Conservation (phyloP, 176 grass and related monocot species). For the Pontederia paniculata region DNA sequence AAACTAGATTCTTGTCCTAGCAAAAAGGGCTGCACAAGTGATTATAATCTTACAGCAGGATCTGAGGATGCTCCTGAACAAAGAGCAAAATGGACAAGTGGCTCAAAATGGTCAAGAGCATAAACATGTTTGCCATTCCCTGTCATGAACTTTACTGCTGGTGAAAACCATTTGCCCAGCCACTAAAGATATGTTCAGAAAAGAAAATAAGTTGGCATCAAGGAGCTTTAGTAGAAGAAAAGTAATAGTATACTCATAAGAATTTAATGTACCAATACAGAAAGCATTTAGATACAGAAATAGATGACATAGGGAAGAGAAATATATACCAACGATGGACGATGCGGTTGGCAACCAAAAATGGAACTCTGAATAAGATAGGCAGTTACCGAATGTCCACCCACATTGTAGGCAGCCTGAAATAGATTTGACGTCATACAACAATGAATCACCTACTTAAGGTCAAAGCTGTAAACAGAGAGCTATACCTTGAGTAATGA, state of each 20-base stretch:
- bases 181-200: constrained; percentile 25
- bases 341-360: constrained; percentile 83
- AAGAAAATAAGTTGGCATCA: too few relatives aligned
- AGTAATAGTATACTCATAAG: constrained; percentile 2
- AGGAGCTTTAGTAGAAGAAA: neutral
- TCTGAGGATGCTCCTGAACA: constrained; percentile 82
- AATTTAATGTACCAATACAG: neutral
- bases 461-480: neutral
- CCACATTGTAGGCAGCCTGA: constrained; percentile 88
- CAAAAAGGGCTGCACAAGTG: neutral
- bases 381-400: constrained; percentile 80
- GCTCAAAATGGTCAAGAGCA: constrained; percentile 39
- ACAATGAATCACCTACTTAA: neutral
- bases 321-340: constrained; percentile 57
- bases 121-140: constrained; percentile 56
- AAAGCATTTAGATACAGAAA: neutral
- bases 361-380: constrained; percentile 75
- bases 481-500: constrained; percentile 23
- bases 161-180: constrained; percentile 41
- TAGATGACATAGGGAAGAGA: neutral
- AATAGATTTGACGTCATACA: constrained; percentile 21
- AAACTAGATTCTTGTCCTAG: neutral
- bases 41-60: constrained; percentile 48
- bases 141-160: constrained; percentile 30
- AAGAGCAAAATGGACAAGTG: constrained; percentile 86